These are phyloP conservation scores for Fusarium sp. DNA, from an alignment of 2,329 filamentous ascomycete genomes.

Conservation along the genomic window DNA sequence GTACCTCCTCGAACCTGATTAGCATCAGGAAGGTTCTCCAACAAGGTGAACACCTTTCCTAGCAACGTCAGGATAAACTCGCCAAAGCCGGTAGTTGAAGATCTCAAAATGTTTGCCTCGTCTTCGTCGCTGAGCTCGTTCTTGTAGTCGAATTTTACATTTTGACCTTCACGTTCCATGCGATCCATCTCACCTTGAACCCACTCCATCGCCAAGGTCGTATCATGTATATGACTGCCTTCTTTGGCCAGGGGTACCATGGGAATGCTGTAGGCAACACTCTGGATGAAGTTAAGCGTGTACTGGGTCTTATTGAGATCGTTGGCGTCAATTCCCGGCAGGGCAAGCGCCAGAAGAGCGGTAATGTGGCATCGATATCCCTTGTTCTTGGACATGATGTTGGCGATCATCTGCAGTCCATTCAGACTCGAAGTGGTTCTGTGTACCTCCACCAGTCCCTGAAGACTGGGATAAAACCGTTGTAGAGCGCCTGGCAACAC, in stretches of 20 bases:
- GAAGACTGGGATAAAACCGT: constrained; percentile 95
- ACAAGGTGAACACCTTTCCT: constrained; percentile 91
- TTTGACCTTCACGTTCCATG: constrained; percentile 87
- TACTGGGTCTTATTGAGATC: constrained; percentile 96
- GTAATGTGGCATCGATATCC: constrained; percentile 98
- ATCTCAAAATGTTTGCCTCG: constrained; percentile 87
- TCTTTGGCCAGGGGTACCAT: constrained; percentile 77
- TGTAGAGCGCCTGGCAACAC: constrained; percentile 94
- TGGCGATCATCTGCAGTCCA: constrained; percentile 89
- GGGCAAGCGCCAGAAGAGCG: constrained; percentile 87
- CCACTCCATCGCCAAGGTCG: constrained; percentile 87
- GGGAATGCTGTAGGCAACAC: constrained; percentile 95
- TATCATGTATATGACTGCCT: constrained; percentile 74
- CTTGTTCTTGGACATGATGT: constrained; percentile 90
- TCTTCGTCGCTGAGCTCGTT: constrained; percentile 84
- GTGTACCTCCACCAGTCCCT: constrained; percentile 96
- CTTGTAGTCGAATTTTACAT: constrained; percentile 86
- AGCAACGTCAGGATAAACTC: constrained; percentile 93
- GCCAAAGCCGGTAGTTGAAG: constrained; percentile 91
- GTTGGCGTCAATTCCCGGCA: constrained; percentile 97
- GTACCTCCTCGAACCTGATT: constrained; percentile 88
- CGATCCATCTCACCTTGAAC: constrained; percentile 93
- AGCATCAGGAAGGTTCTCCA: constrained; percentile 95
- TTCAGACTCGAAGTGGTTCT: constrained; percentile 93
- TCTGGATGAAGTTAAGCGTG: constrained; percentile 93